Evolutionary conservation across 768 basidiomycete genomes (phyloP), one percentile per base, ranked within the genome.

Genomic region (Clitopilus passeckerianus): DNA sequence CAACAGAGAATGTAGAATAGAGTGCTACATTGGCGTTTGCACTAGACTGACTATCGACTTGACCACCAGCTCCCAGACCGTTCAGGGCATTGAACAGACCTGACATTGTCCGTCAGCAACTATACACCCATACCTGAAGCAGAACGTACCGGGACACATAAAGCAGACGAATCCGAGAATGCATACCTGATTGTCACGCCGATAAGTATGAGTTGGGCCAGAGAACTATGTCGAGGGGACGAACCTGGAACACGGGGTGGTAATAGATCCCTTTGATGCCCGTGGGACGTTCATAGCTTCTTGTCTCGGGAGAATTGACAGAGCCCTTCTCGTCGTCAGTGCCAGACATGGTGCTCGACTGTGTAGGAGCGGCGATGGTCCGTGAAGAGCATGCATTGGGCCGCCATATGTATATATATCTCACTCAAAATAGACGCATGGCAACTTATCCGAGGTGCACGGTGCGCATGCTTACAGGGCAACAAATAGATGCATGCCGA

Each of bases 81-180:
- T 83, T 87, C 65, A 92, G 75, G 0, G 90, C 85, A 66, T 92
- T 93, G 74, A 90, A 92, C 59, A 91, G 80, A 59, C 91, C 90
- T 69, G 73, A 50, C 18, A 50, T 50, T 5, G 22, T 41, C 5
- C n/a, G 15, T 33, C 72, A 20, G 33, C 18, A 37, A n/a, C 10
- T 15, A 41, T 59, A 58, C 22, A n/a, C 53, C 34, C 34, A 56
- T 56, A 27, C 44, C 27, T 6, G 37, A 41, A 34, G 8, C n/a
- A 27, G 43, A 80, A 81, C 68, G 72, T 33, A 72, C 78, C 80
- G 61, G 79, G 79, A 64, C 80, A 77, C 84, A 85, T 82, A 67
- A 85, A 85, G 60, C 88, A 89, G 54, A 91, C 84, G 54, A 91
- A 77, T 37, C 88, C 90, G 15, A 91, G 75, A 70, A 92, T 73